phyloP scores from a whole-genome alignment of 192 early-diverging fungal genomes.

The Dimargaris verticillata region DNA sequence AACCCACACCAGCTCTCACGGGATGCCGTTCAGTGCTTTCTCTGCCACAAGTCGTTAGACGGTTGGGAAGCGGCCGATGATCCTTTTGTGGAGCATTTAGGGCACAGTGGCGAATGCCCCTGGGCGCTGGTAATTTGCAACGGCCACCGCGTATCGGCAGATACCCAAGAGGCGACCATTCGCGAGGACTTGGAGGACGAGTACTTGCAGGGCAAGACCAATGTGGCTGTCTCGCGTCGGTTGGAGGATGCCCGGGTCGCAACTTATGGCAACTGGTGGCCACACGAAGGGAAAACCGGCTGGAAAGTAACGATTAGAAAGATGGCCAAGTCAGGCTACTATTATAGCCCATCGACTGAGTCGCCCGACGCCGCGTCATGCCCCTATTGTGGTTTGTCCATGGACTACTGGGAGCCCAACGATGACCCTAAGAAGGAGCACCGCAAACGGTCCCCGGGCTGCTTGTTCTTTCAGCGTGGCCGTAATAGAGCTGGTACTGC shows the following conservation, averaged over 20 bases:
- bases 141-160: not conserved
- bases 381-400: constrained; percentile 24
- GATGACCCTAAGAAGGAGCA: constrained; percentile 29
- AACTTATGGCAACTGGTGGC: constrained; percentile 18
- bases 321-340: constrained; percentile 26
- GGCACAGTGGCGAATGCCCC: constrained; percentile 21
- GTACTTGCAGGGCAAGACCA: constrained; percentile 3
- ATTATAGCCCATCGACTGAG: constrained; percentile 23
- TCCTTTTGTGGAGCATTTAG: constrained; percentile 28
- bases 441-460: constrained; percentile 19
- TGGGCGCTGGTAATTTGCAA: constrained; percentile 27
- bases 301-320: constrained; percentile 26
- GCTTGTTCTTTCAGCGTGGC: constrained; percentile 22
- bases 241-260: constrained; percentile 4
- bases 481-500: not conserved
- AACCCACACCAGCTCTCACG: constrained; percentile 24
- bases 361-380: constrained; percentile 27
- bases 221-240: not conserved
- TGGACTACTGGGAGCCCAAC: constrained; percentile 29
- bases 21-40: constrained; percentile 30
- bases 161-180: not conserved
- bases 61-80: constrained; percentile 29
- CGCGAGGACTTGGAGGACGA: not conserved
- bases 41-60: constrained; percentile 27
- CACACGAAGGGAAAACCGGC: constrained; percentile 18